Conservation (phyloP, 495 filamentous ascomycete genomes). For the Cercophora scortea region DNA sequence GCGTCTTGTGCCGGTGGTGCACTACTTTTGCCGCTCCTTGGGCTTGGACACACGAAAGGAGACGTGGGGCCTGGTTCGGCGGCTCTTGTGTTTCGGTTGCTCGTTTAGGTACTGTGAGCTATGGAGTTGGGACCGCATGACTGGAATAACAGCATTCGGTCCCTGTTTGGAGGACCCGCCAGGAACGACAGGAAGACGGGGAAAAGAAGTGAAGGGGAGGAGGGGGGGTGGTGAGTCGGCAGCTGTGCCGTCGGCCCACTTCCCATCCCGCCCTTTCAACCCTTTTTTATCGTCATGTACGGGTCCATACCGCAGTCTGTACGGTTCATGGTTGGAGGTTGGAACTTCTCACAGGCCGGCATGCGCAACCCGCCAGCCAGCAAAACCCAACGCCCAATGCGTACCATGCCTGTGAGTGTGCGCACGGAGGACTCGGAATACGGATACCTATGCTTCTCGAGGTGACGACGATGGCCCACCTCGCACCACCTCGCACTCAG, state of each 20-base stretch:
- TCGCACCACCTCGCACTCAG: not conserved
- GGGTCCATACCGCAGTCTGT: no score
- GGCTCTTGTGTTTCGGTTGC: conserved; percentile 13
- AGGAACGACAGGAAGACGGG: not conserved
- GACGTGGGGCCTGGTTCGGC: not conserved
- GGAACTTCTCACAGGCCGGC: not conserved
- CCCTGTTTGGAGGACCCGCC: not conserved
- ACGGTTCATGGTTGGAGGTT: not conserved
- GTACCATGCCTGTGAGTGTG: not conserved
- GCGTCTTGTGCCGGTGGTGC: no score
- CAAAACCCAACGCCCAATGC: not conserved
- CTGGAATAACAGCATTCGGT: no score
- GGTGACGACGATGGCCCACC: no score
- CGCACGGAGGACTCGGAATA: no score
- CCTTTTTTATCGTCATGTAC: no score
- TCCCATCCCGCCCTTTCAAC: not conserved
- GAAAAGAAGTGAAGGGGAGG: not conserved
- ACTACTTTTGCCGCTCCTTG: no score
- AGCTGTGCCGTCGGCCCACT: conserved; percentile 8
- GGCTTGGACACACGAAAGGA: not conserved
- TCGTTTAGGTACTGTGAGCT: not conserved
- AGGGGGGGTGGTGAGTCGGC: not conserved
- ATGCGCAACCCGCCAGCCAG: not conserved
- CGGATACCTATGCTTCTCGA: no score
- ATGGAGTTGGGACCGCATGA: conserved; percentile 2